phyloP scores from a whole-genome alignment of 2,329 filamentous ascomycete genomes.

The Byssoonygena ceratinophila region DNA sequence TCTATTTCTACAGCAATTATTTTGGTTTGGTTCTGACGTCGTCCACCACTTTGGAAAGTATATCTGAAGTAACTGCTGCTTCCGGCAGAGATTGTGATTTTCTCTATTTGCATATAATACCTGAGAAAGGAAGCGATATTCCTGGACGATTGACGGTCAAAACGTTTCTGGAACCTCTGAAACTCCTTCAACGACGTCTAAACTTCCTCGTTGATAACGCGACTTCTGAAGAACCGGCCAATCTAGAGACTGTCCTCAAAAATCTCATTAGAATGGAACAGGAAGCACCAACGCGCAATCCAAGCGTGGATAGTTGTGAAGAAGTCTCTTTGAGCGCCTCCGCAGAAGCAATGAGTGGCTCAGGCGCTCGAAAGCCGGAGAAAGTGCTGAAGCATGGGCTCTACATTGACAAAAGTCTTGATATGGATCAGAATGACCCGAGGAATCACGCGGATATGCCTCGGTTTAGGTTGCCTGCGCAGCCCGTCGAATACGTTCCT shows the following conservation, averaged over 20 bases:
- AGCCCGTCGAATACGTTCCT: constrained; percentile 74
- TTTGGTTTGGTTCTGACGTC: constrained; percentile 82
- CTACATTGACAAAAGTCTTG: constrained; percentile 53
- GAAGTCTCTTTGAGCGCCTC: constrained; percentile 56
- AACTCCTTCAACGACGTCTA: constrained; percentile 68
- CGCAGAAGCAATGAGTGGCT: constrained; percentile 36
- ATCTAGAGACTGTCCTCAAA: constrained; percentile 58
- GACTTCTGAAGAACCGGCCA: constrained; percentile 58
- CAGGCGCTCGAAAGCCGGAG: constrained; percentile 28
- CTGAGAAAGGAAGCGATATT: constrained; percentile 50
- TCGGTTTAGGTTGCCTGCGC: constrained; percentile 71
- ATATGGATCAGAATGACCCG: constrained; percentile 34
- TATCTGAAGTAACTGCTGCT: constrained; percentile 80
- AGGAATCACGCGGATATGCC: constrained; percentile 41
- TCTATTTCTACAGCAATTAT: constrained; percentile 96
- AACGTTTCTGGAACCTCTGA: constrained; percentile 79
- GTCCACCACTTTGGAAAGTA: constrained; percentile 60
- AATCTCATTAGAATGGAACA: constrained; percentile 65
- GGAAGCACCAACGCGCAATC: constrained; percentile 49
- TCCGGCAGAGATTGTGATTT: constrained; percentile 88
- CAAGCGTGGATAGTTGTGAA: constrained; percentile 84
- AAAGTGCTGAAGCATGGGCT: constrained; percentile 48
- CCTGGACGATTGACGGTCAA: constrained; percentile 75
- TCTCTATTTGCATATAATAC: constrained; percentile 70
- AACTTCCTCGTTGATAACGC: constrained; percentile 77